phyloP scores from a whole-genome alignment of 768 basidiomycete species.

The Suillus cothurnatus region DNA sequence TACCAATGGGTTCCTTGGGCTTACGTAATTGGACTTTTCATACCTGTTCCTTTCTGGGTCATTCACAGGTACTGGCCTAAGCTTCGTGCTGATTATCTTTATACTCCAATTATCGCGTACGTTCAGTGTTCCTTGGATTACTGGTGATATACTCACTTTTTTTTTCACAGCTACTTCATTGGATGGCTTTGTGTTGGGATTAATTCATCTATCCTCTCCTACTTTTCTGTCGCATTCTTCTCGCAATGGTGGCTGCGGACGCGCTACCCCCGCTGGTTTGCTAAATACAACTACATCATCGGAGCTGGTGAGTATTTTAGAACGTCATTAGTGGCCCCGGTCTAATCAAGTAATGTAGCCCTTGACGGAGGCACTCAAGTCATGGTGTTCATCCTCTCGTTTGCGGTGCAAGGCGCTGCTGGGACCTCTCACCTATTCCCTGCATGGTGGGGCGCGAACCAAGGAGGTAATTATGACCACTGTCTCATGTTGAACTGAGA shows the following conservation, averaged over 20 bases:
- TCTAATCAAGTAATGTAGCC: conserved; percentile 18
- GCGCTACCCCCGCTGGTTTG: conserved; percentile 67
- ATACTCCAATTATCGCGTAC: conserved; percentile 49
- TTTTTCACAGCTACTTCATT: conserved; percentile 37
- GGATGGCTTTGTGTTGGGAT: conserved; percentile 53
- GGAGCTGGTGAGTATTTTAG: conserved; percentile 49
- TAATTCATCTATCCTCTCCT: conserved; percentile 51
- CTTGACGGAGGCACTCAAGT: conserved; percentile 47
- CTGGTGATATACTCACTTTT: conserved; percentile 5
- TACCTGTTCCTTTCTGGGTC: conserved; percentile 58
- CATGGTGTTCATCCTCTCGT: conserved; percentile 56
- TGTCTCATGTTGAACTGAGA: conserved; percentile 22
- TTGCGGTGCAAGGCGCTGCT: conserved; percentile 53
- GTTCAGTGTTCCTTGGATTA: conserved; percentile 7
- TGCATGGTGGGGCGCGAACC: conserved; percentile 61
- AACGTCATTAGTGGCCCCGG: background rate
- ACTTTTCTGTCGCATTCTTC: conserved; percentile 52
- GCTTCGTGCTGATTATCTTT: conserved; percentile 46
- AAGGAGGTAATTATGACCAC: conserved; percentile 42
- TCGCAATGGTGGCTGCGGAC: conserved; percentile 64
- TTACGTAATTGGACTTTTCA: conserved; percentile 48
- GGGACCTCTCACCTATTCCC: conserved; percentile 53
- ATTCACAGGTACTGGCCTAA: conserved; percentile 46
- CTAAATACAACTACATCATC: conserved; percentile 65
- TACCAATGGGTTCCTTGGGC: conserved; percentile 54